These are phyloP conservation scores for Poterioochromonas sp. DNA, from an alignment of 352 stramenopile genomes.

Conservation along the genomic window DNA sequence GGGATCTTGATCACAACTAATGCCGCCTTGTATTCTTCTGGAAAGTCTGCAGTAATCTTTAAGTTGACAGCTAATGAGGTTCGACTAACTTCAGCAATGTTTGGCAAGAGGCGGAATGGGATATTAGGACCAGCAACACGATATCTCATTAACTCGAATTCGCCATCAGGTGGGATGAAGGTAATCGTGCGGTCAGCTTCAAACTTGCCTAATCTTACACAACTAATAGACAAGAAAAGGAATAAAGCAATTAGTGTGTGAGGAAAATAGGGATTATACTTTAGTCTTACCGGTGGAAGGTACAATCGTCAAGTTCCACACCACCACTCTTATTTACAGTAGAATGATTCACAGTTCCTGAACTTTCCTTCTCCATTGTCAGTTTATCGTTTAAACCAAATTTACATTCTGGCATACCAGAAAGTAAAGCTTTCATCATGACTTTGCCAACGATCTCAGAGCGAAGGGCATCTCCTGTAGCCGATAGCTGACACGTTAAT, in stretches of 20 bases:
- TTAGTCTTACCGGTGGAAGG: constrained; percentile 75
- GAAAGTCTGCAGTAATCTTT: constrained; percentile 81
- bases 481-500: constrained; percentile 89
- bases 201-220: constrained; percentile 69
- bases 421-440: constrained; percentile 94
- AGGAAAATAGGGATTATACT: neutral
- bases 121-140: constrained; percentile 46
- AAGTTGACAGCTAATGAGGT: neutral
- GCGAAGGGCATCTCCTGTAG: constrained; percentile 76
- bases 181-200: constrained; percentile 92
- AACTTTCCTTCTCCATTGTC: constrained; percentile 85
- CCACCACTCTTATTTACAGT: constrained; percentile 48
- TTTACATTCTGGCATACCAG: constrained; percentile 97
- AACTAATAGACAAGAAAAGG: too few species aligned
- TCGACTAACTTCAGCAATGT: neutral
- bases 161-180: constrained; percentile 94
- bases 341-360: constrained; percentile 22
- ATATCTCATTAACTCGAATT: constrained; percentile 96
- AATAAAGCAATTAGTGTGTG: neutral
- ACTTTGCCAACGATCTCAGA: constrained; percentile 90
- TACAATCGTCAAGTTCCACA: constrained; percentile 94
- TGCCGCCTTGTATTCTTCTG: constrained; percentile 84
- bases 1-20: constrained; percentile 89
- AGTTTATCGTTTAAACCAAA: constrained; percentile 97
- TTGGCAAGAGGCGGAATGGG: constrained; percentile 61